Percentiles rank a stretch among this genome's conserved stretches.
phyloP scores from a whole-genome alignment of 495 filamentous ascomycete genomes.

The Hyaloscypha bicolor region DNA sequence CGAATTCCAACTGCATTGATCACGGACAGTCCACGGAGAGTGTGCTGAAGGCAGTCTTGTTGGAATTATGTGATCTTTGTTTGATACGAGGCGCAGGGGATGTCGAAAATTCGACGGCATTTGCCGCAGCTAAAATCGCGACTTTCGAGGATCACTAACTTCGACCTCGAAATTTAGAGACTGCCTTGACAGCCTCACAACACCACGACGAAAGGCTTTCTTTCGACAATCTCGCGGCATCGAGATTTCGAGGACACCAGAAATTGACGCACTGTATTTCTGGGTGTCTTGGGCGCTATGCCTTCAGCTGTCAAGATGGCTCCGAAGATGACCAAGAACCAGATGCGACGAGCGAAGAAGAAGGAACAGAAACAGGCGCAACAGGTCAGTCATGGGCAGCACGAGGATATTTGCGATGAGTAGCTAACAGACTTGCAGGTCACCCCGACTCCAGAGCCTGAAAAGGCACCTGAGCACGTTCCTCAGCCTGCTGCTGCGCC shows the following conservation, averaged over 20 bases:
- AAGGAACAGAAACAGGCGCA: conserved; percentile 77
- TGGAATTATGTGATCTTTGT: background rate
- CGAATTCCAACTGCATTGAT: background rate
- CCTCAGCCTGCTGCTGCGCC: conserved; percentile 23
- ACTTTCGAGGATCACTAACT: background rate
- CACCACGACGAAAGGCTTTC: background rate
- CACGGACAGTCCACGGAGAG: background rate
- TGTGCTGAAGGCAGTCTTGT: background rate
- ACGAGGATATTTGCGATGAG: background rate
- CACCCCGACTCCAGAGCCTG: conserved; percentile 37
- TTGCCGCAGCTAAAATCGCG: conserved; percentile 18
- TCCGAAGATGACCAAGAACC: conserved; percentile 78
- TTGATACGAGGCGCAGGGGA: conserved; percentile 18
- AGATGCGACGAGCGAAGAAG: conserved; percentile 83
- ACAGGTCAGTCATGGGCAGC: conserved; percentile 26
- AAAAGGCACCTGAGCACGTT: conserved; percentile 25
- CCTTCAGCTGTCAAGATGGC: conserved; percentile 48
- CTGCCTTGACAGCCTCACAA: background rate
- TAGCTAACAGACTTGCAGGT: background rate
- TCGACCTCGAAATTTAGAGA: conserved; percentile 11
- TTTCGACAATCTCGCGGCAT: background rate
- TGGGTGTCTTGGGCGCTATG: conserved; percentile 6
- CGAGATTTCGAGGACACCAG: background rate
- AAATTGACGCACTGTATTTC: background rate
- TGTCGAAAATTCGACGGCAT: background rate